phyloP scores from a whole-genome alignment of 2,329 filamentous ascomycete species.

The Fusarium sp. region DNA sequence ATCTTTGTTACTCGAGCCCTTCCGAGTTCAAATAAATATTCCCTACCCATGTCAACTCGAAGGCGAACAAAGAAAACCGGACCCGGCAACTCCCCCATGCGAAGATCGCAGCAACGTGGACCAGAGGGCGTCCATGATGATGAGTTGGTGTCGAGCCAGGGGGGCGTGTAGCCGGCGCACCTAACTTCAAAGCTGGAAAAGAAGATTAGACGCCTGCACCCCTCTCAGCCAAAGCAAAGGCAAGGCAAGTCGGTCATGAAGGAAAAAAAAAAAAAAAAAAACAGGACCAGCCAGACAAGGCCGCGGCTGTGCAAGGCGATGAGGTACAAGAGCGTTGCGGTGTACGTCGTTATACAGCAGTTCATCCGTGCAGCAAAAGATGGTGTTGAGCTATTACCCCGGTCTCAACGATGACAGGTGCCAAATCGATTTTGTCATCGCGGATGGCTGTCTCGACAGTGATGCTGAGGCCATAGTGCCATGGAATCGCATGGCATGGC shows the following conservation, averaged over 20 bases:
- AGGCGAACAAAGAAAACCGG: conserved; percentile 40
- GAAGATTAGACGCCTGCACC: conserved; percentile 40
- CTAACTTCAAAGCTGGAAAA: conserved; percentile 29
- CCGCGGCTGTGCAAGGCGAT: conserved; percentile 41
- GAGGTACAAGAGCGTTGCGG: conserved; percentile 39
- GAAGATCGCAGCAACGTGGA: conserved; percentile 47
- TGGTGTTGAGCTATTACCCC: conserved; percentile 20
- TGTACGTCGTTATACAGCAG: conserved; percentile 37
- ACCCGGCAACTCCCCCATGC: conserved; percentile 45
- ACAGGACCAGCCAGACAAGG: conserved; percentile 29
- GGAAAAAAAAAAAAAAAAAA: background rate
- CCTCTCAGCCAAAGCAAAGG: conserved; percentile 30
- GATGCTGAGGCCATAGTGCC: conserved; percentile 39
- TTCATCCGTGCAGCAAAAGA: conserved; percentile 27
- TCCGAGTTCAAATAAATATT: conserved; percentile 8
- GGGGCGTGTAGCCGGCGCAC: conserved; percentile 33
- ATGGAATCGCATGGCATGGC: conserved; percentile 21
- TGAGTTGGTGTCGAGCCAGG: conserved; percentile 33
- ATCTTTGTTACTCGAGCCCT: conserved; percentile 2
- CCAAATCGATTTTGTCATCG: conserved; percentile 33
- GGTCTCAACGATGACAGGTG: conserved; percentile 40
- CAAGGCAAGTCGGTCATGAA: conserved; percentile 21
- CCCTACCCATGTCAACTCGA: conserved; percentile 25
- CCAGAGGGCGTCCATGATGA: conserved; percentile 34
- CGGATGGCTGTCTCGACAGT: conserved; percentile 21